Base-by-base conservation (phyloP, 148 eudicot genomes). In the Nepenthes mirabilis region DNA sequence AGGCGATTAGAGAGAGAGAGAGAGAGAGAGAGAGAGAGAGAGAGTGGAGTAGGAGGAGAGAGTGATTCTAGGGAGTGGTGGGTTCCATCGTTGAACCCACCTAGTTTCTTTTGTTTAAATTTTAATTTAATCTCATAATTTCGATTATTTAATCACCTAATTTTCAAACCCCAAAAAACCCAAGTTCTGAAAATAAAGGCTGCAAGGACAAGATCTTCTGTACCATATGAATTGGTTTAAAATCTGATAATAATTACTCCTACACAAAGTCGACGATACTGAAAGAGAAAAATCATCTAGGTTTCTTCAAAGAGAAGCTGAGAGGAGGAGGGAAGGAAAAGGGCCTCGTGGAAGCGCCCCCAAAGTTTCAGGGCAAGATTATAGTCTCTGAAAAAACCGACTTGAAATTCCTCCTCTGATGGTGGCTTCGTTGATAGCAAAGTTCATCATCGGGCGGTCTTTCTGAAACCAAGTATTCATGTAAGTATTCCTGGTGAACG, bases 121-220 rank as follows among this genome's bases (percentile, higher is more conserved):
- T 40, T 4, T 40, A 40, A 40, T 40, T 40, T 40, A 40, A 40
- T 40, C 8, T 40, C 45, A 4, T 8, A 40, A 40, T 40, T 40
- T 40, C 23, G 23, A 23, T 23, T 40, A 40, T 40, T 3, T 40
- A 40, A 40, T 3, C 8, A 23, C 8, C 45, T 40, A 40, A 40
- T 40, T 40, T 40, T 40, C 23, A 23, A 23, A 23, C 23, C 23
- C 45, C 45, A 40, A 40, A 40, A 40, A 40, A 40, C 45, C 45
- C 45, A 4, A 40, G 8, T 40, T 3, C 45, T 8, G 8, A 40
- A 1, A 40, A 40, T 8, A 40, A 40, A 40, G 69, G 51, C 67
- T 58, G 45, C 63, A 73, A 82, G 81, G 76, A 74, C 83, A 80
- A 76, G 70, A 80, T 77, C 72, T 77, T 75, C 57, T 76, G 82